Conservation (phyloP, 306 rosid genomes). For the Myrica gale region DNA sequence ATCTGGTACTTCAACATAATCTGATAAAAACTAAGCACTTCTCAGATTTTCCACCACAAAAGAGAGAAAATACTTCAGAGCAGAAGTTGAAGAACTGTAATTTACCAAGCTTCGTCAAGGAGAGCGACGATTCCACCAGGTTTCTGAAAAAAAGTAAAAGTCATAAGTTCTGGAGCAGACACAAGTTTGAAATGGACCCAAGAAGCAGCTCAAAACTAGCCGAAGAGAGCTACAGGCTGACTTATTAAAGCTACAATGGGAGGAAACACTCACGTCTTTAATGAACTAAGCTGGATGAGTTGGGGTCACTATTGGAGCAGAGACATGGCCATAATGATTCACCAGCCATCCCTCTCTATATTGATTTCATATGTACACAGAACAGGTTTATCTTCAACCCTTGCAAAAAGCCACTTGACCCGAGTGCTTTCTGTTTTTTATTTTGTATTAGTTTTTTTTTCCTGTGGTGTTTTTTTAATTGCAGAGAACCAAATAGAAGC, state of each 20-base stretch:
- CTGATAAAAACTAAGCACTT: constrained; percentile 18
- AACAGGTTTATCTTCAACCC: neutral
- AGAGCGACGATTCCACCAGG: constrained; percentile 98
- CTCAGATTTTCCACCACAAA: constrained; percentile 26
- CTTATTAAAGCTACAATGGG: constrained; percentile 19
- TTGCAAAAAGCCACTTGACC: neutral
- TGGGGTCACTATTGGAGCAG: neutral
- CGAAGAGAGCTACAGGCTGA: constrained; percentile 14
- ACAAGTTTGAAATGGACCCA: constrained; percentile 8
- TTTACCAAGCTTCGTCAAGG: constrained; percentile 99
- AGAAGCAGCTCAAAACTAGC: constrained; percentile 12
- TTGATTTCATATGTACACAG: neutral
- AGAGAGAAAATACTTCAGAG: constrained; percentile 8
- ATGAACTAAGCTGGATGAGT: neutral
- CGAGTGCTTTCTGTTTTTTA: neutral
- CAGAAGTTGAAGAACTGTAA: constrained; percentile 19
- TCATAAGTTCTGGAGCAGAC: constrained; percentile 7
- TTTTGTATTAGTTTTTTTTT: neutral
- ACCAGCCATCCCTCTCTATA: neutral
- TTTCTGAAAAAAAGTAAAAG: constrained; percentile 58
- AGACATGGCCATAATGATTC: neutral
- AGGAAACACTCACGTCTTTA: constrained; percentile 10
- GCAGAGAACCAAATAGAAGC: neutral
- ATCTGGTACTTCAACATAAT: constrained; percentile 16
- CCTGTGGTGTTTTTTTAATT: neutral